Evolutionary conservation across 1,139 yeast species (phyloP), one percentile per base, ranked within the genome.

Genomic region (Pichia sp.): DNA sequence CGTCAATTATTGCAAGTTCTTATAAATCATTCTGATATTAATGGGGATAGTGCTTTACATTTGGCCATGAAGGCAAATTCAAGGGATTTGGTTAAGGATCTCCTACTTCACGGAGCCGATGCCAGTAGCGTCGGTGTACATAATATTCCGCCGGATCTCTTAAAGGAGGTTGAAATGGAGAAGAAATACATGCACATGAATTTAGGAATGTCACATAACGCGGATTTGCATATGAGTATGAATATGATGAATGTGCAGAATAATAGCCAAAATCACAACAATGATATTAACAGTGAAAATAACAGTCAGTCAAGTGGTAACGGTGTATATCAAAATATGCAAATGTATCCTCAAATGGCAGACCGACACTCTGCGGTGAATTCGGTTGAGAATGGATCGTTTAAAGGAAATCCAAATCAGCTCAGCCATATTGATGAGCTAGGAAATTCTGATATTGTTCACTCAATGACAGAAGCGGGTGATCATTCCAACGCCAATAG

Each of bases 1-100:
- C 70, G 71, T 53, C 78, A 83, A 55, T 70, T 86, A 57, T 69
- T 85, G 58, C 78, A 76, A 54, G 82, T 84, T 63, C 83, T 86
- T 41, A 68, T 86, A 45, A 84, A 85, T 62, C 90, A 84, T 65
- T 85, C 80, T 61, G 93, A 86, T 68, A 77, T 76, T 13, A 75
- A 80, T 58, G 90, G 92, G 6, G 85, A 85, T 60, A 84, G 90
- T 0, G 84, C 87, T 38, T 69, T 85, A 52, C 89, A 85, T 62
- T 70, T 86, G 50, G 87, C 90, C 5, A 73, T 80, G 2, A 76
- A 76, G 57, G 68, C 77, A 8, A 73, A 73, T 10, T 47, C 65
- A 4, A 62, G 61, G 5, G 73, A 70, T 47, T 66, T 82, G 43
- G 75, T 75, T 4, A 72, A 73, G 51, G 51, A 56, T 42, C 51